Conservation (phyloP, 768 basidiomycete species). For the Podaxis sp. region DNA sequence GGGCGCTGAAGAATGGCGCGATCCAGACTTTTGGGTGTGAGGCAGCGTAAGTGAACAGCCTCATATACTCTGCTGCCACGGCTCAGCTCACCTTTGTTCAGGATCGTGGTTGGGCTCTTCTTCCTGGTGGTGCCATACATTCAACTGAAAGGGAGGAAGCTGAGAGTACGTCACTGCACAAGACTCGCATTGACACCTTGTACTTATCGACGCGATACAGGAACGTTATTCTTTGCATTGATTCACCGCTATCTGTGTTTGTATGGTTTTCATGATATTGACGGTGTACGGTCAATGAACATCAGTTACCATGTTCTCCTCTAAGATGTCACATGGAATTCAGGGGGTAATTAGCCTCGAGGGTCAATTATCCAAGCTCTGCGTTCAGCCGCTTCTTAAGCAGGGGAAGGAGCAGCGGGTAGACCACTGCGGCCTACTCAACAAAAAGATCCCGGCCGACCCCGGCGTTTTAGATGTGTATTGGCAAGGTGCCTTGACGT, state of each 20-base stretch:
- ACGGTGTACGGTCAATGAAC: background rate
- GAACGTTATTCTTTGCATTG: background rate
- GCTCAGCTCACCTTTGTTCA: background rate
- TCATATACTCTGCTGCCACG: background rate
- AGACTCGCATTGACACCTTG: too few species aligned
- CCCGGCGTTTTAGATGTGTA: too few species aligned
- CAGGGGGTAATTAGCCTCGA: background rate
- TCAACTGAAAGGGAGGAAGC: background rate
- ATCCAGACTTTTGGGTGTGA: conserved; percentile 55
- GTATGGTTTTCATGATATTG: background rate
- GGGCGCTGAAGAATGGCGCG: conserved; percentile 51
- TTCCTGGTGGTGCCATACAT: background rate
- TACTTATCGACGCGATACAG: background rate
- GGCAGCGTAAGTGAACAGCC: conserved; percentile 38
- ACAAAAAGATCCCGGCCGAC: too few species aligned
- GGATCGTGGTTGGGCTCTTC: background rate
- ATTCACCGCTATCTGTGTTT: background rate
- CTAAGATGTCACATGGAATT: background rate
- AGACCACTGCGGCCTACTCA: too few species aligned
- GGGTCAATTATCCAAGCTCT: too few species aligned
- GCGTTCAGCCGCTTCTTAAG: too few species aligned
- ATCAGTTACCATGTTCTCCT: background rate
- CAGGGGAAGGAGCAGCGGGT: too few species aligned
- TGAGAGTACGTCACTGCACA: background rate
- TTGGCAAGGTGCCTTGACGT: too few species aligned